phyloP scores from a whole-genome alignment of 352 stramenopile genomes.

The Pythium folliculosum region DNA sequence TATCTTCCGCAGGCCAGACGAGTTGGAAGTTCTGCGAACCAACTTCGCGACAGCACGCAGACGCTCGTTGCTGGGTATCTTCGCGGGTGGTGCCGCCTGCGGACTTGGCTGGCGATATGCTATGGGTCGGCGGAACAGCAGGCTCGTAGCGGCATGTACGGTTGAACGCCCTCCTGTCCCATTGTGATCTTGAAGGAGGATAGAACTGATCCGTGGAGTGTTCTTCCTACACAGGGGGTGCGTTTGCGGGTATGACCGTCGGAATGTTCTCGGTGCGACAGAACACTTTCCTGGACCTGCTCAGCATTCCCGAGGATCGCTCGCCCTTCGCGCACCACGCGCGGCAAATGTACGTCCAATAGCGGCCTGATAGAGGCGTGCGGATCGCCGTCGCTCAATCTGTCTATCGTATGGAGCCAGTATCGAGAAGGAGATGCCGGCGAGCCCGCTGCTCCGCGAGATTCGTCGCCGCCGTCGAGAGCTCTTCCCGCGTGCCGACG shows the following conservation, averaged over 20 bases:
- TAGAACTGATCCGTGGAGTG: not conserved
- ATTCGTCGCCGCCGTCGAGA: constrained; percentile 17
- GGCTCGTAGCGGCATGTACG: constrained; percentile 18
- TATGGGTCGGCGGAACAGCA: constrained; percentile 8
- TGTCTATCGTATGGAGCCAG: not conserved
- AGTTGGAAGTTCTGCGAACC: constrained; percentile 21
- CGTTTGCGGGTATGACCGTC: constrained; percentile 34
- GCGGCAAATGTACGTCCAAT: constrained; percentile 27
- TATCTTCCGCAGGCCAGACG: constrained; percentile 14
- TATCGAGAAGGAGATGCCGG: constrained; percentile 21
- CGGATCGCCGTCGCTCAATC: not conserved
- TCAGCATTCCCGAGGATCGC: constrained; percentile 42
- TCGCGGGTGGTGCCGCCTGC: constrained; percentile 10
- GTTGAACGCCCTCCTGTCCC: not conserved
- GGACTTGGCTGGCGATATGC: constrained; percentile 22
- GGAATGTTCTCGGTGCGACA: constrained; percentile 41
- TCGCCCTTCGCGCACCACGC: constrained; percentile 36
- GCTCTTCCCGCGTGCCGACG: constrained; percentile 17
- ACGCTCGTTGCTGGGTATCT: constrained; percentile 15
- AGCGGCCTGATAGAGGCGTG: no score
- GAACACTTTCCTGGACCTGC: constrained; percentile 38
- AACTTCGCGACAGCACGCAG: constrained; percentile 20
- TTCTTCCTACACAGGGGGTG: constrained; percentile 26
- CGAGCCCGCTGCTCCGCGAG: constrained; percentile 14
- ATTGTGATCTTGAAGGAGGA: not conserved